Base-by-base conservation (phyloP, 169 alveolate genomes). In the Eimeria maxima region DNA sequence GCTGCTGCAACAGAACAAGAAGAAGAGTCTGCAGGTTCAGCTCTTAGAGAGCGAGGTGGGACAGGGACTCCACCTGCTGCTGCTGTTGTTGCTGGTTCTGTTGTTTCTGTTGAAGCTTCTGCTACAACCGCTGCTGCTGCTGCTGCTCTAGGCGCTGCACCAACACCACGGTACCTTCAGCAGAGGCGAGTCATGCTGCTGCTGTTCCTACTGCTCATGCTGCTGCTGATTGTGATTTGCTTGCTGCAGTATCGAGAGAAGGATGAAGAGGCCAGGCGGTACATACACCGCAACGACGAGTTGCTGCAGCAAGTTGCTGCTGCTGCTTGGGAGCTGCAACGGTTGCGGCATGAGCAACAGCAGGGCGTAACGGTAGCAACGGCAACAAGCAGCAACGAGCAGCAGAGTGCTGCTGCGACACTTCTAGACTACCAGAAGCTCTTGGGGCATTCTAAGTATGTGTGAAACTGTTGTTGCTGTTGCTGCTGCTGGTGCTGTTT, bases 251-350 rank as follows among this genome's bases (percentile, higher is more conserved):
- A 65, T 53, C 87, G 95, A 14, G 86, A 50, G 73, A 89, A 89
- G 57, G 95, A 89, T 42, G 95, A 89, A n/a, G 95, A 89, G 55
- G 86, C 87, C 44, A 63, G 87, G 71, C 86, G 95, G 57, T 71
- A 69, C 57, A 14, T 47, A 38, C 95, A 89, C 53, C 84, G 95
- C 53, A 89, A 89, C 74, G 95, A 89, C 86, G 95, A 89, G 84
- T 88, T 89, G 95, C 87, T 89, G 45, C 86, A 74, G 57, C 95
- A 89, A 69, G 86, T 89, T 33, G 95, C 95, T 33, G 95, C 80
- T 16, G 95, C 60, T 53, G 60, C 60, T 53, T 53, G 60, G 60
- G 60, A 53, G 60, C 60, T 53, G 60, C 60, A 53, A 3, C 60
- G 87, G 42, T 60, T 87, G 47, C 47, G 80, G 18, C 83, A 69